Conservation (phyloP, 495 filamentous ascomycete species). For the Echria macrotheca region DNA sequence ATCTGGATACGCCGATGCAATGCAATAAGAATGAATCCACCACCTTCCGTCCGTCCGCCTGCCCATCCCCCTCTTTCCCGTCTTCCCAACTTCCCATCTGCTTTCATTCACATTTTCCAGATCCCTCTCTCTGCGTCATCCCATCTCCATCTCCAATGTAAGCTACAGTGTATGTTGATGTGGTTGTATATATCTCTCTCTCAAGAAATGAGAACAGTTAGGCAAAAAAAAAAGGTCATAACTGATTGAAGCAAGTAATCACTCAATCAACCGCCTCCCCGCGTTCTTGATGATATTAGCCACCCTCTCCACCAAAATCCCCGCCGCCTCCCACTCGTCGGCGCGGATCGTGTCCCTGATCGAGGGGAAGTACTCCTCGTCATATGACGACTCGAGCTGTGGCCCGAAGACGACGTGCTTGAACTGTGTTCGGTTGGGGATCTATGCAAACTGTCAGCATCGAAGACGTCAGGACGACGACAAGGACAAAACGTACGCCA, state of each 20-base stretch:
- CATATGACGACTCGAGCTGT: slow-evolving; percentile 69
- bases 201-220: neutral
- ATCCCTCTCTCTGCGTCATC: no score
- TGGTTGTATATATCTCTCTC: neutral
- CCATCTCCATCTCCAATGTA: no score
- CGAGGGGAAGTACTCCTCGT: slow-evolving; percentile 73
- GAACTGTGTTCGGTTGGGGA: slow-evolving; percentile 87
- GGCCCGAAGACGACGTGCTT: slow-evolving; percentile 90
- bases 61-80: no score
- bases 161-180: no score
- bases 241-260: neutral
- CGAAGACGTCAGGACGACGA: neutral
- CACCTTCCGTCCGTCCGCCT: no score
- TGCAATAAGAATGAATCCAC: no score
- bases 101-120: no score
- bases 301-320: slow-evolving; percentile 65
- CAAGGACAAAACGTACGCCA: slow-evolving; percentile 53
- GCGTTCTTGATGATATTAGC: slow-evolving; percentile 64
- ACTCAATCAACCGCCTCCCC: slow-evolving; percentile 28
- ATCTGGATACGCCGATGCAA: no score
- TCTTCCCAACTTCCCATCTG: no score
- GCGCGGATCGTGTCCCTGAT: slow-evolving; percentile 75
- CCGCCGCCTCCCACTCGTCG: slow-evolving; percentile 64
- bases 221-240: slow-evolving; percentile 6
- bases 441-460: slow-evolving; percentile 37